Base-by-base conservation (phyloP, 2,329 filamentous ascomycete genomes). In the Beauveria asiatica region DNA sequence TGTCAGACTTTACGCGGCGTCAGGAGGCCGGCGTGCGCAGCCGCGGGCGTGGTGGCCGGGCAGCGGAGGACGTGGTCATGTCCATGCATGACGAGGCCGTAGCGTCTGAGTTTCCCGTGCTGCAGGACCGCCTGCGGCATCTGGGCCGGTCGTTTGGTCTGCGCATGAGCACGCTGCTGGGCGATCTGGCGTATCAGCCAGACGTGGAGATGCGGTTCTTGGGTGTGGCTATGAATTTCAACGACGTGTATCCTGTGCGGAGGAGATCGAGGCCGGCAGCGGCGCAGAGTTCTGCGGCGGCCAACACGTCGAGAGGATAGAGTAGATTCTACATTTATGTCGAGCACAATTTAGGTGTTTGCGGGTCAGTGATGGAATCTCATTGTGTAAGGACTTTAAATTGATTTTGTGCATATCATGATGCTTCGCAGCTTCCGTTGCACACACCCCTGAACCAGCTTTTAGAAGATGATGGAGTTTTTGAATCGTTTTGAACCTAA, bases 181-280 rank as follows among this genome's bases (percentile, higher is more conserved):
- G 94, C 16, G 95, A 99, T 72, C 74, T 99, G 64, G 89, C 91
- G 9, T 93, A 95, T 74, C 93, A 97, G 74, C 88, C 92, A 1
- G 94, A 99, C 72, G 87, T 92, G 56, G 94, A 99, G 72, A 90
- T 99, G 86, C 83, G 93, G 59, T 97, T 97, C 78, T 76, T 99
- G 65, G 94, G 91, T 44, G 92, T 97, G 51, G 90, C 94, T 45
- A 97, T 99, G 91, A 99, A 97, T 75, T 99, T 97, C 75, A 99
- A 99, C 74, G 93, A 97, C 71, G 89, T 96, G 27, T 97, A 97
- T 51, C 37, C 59, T 13, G 16, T 52, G 19, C 39, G 44, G 39
- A 33, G 52, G 37, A 51, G 52, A 37, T n/a, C 50, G 11, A 46
- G 45, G 8, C 17, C 42, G 19, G 21, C 44, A 8, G 25, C 41